phyloP scores from a whole-genome alignment of 2,329 filamentous ascomycete genomes.

The Pseudogymnoascus sp. region DNA sequence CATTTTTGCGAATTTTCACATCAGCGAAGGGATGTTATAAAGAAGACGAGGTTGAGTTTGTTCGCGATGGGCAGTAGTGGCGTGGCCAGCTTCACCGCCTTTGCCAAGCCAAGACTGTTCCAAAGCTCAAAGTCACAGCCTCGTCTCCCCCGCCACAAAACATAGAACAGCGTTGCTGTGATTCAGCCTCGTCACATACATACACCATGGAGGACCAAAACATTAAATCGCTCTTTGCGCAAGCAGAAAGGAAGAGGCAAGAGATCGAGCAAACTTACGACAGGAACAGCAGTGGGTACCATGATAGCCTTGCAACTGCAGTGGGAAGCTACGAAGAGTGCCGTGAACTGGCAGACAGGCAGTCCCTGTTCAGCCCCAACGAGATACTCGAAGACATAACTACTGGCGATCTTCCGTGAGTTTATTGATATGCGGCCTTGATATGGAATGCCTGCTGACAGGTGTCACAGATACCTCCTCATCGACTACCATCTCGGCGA shows the following conservation, averaged over 20 bases:
- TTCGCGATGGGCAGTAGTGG: background rate
- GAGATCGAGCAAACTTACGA: constrained; percentile 58
- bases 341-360: constrained; percentile 57
- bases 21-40: background rate
- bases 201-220: constrained; percentile 39
- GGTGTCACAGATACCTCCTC: constrained; percentile 57
- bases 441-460: constrained; percentile 15
- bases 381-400: constrained; percentile 81
- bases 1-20: background rate
- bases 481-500: constrained; percentile 75
- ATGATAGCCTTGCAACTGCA: constrained; percentile 58
- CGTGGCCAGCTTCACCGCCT: background rate
- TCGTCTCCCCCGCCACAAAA: constrained; percentile 7
- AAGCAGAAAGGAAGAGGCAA: constrained; percentile 49
- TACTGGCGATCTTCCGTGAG: constrained; percentile 73
- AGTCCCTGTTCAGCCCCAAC: constrained; percentile 85
- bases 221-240: constrained; percentile 47
- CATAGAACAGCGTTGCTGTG: background rate
- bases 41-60: background rate
- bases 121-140: constrained; percentile 3
- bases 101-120: background rate
- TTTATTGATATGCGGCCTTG: constrained; percentile 1
- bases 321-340: constrained; percentile 70
- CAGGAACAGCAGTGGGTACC: constrained; percentile 59
- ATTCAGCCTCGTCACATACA: constrained; percentile 21